phyloP scores from a whole-genome alignment of 139 green algal species.

The Chlamydomonas sp. region DNA sequence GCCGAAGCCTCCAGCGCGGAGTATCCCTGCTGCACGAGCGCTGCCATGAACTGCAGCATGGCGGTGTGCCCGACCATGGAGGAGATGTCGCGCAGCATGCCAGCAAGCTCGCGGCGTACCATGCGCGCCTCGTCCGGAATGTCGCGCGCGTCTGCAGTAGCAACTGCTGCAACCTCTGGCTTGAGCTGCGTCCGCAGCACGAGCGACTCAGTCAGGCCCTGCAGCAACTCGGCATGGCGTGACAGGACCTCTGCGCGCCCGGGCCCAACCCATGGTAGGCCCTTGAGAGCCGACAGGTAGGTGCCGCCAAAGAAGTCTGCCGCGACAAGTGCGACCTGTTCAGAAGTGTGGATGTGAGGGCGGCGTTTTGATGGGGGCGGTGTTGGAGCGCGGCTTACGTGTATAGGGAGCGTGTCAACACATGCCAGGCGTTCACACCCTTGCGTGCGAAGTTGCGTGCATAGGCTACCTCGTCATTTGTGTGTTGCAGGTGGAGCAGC shows the following conservation, averaged over 20 bases:
- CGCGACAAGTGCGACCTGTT: background rate
- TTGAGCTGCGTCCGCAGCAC: conserved; percentile 39
- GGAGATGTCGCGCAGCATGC: conserved; percentile 41
- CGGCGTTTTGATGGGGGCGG: background rate
- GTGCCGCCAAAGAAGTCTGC: background rate
- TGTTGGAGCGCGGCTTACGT: background rate
- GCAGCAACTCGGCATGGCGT: conserved; percentile 35
- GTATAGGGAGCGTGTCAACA: background rate
- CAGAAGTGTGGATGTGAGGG: background rate
- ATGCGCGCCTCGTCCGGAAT: conserved; percentile 42
- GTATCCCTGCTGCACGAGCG: conserved; percentile 22
- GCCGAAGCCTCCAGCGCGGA: too few species aligned
- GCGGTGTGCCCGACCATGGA: conserved; percentile 24
- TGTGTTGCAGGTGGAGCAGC: background rate
- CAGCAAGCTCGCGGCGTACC: conserved; percentile 45
- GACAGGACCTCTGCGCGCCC: background rate
- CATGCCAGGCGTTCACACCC: background rate
- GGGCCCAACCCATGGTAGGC: background rate
- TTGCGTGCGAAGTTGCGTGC: background rate
- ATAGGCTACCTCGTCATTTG: background rate
- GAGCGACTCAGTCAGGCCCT: conserved; percentile 35
- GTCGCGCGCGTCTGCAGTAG: conserved; percentile 53
- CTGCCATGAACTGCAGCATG: conserved; percentile 28
- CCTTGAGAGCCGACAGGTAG: conserved; percentile 7
- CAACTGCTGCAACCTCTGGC: conserved; percentile 6